Conservation (phyloP, 2,329 filamentous ascomycete genomes). For the Colletotrichum sp. region DNA sequence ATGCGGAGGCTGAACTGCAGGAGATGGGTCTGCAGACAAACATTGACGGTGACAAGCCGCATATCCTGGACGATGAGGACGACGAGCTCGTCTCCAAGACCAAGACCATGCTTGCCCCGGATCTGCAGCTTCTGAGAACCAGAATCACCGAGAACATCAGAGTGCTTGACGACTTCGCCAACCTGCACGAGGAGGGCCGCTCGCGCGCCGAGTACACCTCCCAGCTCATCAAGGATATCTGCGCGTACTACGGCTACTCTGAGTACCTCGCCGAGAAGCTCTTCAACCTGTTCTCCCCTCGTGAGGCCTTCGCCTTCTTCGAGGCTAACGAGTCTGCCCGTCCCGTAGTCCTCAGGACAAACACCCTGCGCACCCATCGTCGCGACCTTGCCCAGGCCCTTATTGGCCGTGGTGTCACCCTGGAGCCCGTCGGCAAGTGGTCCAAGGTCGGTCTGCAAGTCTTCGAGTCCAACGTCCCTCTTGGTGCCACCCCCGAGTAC, state of each 20-base stretch:
- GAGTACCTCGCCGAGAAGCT: constrained; percentile 96
- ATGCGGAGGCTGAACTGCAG: constrained; percentile 84
- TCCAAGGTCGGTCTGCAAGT: constrained; percentile 97
- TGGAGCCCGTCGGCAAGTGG: constrained; percentile 98
- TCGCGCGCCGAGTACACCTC: constrained; percentile 88
- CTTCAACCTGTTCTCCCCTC: constrained; percentile 87
- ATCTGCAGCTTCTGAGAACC: constrained; percentile 86
- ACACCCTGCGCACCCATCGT: constrained; percentile 81
- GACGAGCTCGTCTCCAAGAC: constrained; percentile 63
- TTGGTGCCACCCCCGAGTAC: constrained; percentile 97
- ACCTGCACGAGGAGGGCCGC: constrained; percentile 78
- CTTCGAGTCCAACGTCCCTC: constrained; percentile 84
- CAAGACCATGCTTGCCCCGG: constrained; percentile 76
- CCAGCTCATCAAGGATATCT: constrained; percentile 89
- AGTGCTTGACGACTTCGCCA: constrained; percentile 86
- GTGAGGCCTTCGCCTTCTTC: constrained; percentile 97
- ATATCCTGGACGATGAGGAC: constrained; percentile 68
- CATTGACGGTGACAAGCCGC: constrained; percentile 78
- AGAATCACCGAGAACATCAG: constrained; percentile 93
- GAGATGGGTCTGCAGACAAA: constrained; percentile 92
- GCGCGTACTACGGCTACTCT: constrained; percentile 96
- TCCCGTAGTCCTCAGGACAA: constrained; percentile 95
- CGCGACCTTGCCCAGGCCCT: constrained; percentile 88
- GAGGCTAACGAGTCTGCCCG: constrained; percentile 96
- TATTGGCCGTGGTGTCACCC: constrained; percentile 94